Evolutionary conservation across 2,329 filamentous ascomycete species (phyloP).

Genomic region (Diplodia seriata): DNA sequence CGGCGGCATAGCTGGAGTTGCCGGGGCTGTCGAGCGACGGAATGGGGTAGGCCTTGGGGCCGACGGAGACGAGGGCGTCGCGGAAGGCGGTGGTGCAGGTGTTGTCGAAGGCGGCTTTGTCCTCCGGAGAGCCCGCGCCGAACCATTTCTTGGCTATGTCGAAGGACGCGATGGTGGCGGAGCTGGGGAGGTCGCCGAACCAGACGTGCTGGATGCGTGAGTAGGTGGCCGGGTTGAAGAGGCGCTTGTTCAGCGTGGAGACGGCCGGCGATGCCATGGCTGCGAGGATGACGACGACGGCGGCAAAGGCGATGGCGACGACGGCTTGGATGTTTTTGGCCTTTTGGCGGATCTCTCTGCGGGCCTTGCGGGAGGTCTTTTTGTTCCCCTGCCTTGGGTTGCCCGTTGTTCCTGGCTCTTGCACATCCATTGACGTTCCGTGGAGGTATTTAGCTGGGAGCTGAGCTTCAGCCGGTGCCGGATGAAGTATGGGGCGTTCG

Average conservation of each 20-base stretch:
- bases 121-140: constrained; percentile 41
- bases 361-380: background rate
- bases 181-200: constrained; percentile 46
- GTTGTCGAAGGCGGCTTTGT: constrained; percentile 48
- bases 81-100: constrained; percentile 45
- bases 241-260: constrained; percentile 46
- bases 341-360: constrained; percentile 11
- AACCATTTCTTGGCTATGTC: constrained; percentile 49
- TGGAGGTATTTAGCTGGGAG: background rate
- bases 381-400: background rate
- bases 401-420: constrained; percentile 3
- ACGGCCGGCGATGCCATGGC: constrained; percentile 39
- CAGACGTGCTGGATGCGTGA: constrained; percentile 46
- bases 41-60: constrained; percentile 44
- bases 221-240: constrained; percentile 53
- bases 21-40: constrained; percentile 36
- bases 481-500: constrained; percentile 5
- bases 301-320: constrained; percentile 17
- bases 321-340: constrained; percentile 14
- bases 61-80: constrained; percentile 48
- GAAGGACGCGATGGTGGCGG: constrained; percentile 37
- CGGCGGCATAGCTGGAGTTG: constrained; percentile 36
- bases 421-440: constrained; percentile 4
- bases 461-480: background rate
- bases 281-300: constrained; percentile 18